Conservation (phyloP, 2,329 filamentous ascomycete species). For the Cladosporium sp. region DNA sequence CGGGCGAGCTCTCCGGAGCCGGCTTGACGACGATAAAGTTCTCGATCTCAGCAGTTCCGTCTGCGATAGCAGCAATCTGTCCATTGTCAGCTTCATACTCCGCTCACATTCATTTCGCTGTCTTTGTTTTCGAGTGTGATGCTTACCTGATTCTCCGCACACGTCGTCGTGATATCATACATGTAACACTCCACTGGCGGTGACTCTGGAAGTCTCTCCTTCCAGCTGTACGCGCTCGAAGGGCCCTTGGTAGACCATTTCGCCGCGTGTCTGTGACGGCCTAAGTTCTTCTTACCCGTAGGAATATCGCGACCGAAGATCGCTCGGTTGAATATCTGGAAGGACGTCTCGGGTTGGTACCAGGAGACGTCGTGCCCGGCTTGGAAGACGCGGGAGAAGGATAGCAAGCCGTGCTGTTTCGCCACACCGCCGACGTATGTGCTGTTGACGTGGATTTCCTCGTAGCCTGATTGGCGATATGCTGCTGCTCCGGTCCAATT, state of each 20-base stretch:
- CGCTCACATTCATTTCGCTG: neutral
- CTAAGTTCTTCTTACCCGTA: conserved; percentile 43
- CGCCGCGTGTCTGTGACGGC: conserved; percentile 30
- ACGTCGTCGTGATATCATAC: conserved; percentile 35
- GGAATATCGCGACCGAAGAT: conserved; percentile 51
- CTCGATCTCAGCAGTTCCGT: conserved; percentile 44
- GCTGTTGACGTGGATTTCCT: conserved; percentile 24
- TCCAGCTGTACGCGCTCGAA: conserved; percentile 40
- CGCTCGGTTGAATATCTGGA: conserved; percentile 51
- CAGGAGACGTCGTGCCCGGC: conserved; percentile 26
- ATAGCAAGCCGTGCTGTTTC: conserved; percentile 32
- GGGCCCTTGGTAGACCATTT: conserved; percentile 39
- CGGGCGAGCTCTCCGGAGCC: neutral
- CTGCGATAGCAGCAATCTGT: conserved; percentile 33
- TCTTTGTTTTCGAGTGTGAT: no score
- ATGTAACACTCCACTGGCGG: conserved; percentile 44
- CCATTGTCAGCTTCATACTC: neutral
- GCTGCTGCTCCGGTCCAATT: conserved; percentile 21
- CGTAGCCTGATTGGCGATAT: conserved; percentile 29
- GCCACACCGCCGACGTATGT: conserved; percentile 28
- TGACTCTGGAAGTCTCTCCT: conserved; percentile 39
- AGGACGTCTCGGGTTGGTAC: conserved; percentile 54
- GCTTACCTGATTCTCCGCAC: conserved; percentile 40
- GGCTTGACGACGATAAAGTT: conserved; percentile 39
- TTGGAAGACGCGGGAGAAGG: conserved; percentile 33